Evolutionary conservation across 345 rosid species (phyloP).

Genomic region (Ricinus communis): DNA sequence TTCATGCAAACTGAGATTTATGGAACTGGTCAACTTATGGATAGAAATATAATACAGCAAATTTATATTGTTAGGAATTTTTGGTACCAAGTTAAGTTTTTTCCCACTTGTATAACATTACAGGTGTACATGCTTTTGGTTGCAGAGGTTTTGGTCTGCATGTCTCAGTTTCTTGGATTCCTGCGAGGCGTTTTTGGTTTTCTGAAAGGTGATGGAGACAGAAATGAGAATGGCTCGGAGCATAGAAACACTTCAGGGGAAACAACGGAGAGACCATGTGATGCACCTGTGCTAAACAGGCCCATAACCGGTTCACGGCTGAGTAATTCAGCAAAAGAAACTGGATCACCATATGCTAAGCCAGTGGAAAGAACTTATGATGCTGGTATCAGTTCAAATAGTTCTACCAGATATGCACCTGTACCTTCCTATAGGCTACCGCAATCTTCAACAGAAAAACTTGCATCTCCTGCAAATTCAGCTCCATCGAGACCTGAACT

Average conservation of each 20-base stretch:
- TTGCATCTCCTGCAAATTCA: too few species aligned
- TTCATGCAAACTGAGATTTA: too few species aligned
- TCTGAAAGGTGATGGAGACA: constrained; percentile 5
- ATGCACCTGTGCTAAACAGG: neutral
- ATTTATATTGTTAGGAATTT: too few species aligned
- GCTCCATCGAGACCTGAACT: too few species aligned
- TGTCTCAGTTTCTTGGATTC: constrained; percentile 23
- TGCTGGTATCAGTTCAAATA: neutral
- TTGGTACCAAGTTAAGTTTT: neutral
- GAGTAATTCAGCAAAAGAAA: neutral
- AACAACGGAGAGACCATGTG: neutral
- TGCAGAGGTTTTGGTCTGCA: constrained; percentile 10
- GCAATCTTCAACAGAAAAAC: too few species aligned
- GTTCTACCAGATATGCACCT: neutral
- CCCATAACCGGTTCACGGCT: neutral
- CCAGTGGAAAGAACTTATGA: too few species aligned
- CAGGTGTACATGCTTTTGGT: neutral
- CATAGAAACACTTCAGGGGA: neutral
- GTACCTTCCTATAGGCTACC: neutral
- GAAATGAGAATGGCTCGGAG: neutral
- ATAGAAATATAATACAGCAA: too few species aligned
- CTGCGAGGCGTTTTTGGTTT: constrained; percentile 27
- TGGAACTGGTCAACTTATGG: too few species aligned
- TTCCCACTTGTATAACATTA: too few species aligned
- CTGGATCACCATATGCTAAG: neutral